Evolutionary conservation across 1,139 yeast genomes (phyloP), one percentile per base, ranked within the genome.

Genomic region (Pneumocystis oryctolagi): DNA sequence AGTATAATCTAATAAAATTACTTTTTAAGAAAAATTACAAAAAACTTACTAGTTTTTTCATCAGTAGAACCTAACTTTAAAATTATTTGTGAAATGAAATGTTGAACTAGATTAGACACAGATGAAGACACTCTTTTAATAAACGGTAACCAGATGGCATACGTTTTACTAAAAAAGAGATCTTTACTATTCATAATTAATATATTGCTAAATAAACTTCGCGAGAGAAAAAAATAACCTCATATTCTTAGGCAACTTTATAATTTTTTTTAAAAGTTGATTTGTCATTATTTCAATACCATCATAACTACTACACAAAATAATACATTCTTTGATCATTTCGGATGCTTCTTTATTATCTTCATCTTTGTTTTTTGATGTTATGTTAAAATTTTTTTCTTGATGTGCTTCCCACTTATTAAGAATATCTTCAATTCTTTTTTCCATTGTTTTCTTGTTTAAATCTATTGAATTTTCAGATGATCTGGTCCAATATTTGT

Each of bases 401-500:
- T 47, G 55, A 25, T 25, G 14, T 25, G 12, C 12, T 47, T 47
- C 55, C 55, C 55, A 47, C 9, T 25, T 47, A 25, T 20, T 47
- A 47, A 47, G 16, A 47, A 47, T 25, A 3, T 25, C 31, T 25
- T 47, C 31, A 20, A 47, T 47, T 25, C 20, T 47, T 20, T 9
- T 47, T 47, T 47, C 55, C 3, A 25, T 28, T 28, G 30, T 20
- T 47, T 9, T 47, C 25, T 25, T 31, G 12, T 20, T 20, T 14
- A 47, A 2, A 25, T 18, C 55, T 47, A 25, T 9, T 47, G 20
- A 12, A 25, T 47, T 28, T 14, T 20, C 55, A 9, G 28, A 47
- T 25, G 31, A 25, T 47, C 8, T 47, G 58, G 71, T 69, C 99
- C 98, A 92, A 74, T 85, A 92, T 70, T 86, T 78, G 12, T 77